A percentile compares a stretch with the other conserved stretches of the same genome.
Conservation (phyloP, 306 rosid genomes). For the Prinsepia uniflora region DNA sequence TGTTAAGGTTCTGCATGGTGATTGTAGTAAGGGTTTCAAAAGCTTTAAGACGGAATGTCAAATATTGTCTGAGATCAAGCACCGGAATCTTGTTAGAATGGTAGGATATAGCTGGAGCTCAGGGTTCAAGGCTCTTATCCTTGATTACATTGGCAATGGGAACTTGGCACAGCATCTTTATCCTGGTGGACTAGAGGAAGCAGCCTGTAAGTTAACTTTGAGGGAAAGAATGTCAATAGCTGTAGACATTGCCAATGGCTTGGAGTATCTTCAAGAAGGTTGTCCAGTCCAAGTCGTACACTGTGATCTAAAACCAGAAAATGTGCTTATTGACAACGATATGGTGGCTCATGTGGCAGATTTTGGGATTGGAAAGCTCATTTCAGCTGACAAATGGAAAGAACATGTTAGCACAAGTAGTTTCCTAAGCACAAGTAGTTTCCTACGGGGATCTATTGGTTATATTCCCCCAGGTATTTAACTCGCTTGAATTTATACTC, state of each 20-base stretch:
- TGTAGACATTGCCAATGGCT: conserved; percentile 23
- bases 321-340: conserved; percentile 22
- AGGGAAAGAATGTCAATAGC: conserved; percentile 24
- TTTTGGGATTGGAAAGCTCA: conserved; percentile 26
- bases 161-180: conserved; percentile 28
- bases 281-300: conserved; percentile 27
- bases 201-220: conserved; percentile 7
- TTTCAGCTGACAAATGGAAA: conserved; percentile 11
- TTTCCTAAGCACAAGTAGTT: conserved; percentile 12
- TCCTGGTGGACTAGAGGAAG: conserved; percentile 26
- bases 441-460: conserved; percentile 23
- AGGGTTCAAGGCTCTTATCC: conserved; percentile 31
- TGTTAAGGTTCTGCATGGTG: conserved; percentile 27
- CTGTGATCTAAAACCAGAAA: conserved; percentile 31
- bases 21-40: conserved; percentile 12
- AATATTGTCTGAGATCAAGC: conserved; percentile 25
- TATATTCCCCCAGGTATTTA: conserved; percentile 30
- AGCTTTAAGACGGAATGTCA: conserved; percentile 21
- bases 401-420: conserved; percentile 8
- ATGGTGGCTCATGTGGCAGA: conserved; percentile 34
- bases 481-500: background rate
- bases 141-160: conserved; percentile 20
- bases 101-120: conserved; percentile 24
- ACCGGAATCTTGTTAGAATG: conserved; percentile 27
- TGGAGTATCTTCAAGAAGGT: conserved; percentile 33